Percentiles rank a stretch among this genome's conserved stretches.
These are phyloP conservation scores for Boletus semigastroideus DNA, from an alignment of 1,284 basidiomycete genomes.

Conservation along the genomic window DNA sequence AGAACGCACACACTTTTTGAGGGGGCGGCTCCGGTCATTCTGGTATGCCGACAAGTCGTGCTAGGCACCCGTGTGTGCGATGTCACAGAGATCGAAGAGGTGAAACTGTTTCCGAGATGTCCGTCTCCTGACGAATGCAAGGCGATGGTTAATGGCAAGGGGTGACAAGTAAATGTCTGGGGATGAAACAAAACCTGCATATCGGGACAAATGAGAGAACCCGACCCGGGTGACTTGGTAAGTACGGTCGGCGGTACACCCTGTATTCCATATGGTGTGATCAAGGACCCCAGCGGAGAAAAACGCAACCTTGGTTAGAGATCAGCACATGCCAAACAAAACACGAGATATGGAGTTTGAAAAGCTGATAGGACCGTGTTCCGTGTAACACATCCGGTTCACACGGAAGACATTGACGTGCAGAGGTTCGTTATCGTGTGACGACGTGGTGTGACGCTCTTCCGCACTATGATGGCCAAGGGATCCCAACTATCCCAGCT, in stretches of 20 bases:
- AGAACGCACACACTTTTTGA: neutral
- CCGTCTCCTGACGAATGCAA: neutral
- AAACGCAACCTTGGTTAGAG: too few relatives aligned
- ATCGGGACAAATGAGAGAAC: neutral
- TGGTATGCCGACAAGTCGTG: neutral
- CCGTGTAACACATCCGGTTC: too few relatives aligned
- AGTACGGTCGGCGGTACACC: neutral
- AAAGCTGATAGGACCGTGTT: too few relatives aligned
- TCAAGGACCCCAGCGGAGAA: neutral
- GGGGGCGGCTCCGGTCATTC: neutral
- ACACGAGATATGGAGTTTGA: too few relatives aligned
- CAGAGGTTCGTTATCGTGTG: too few relatives aligned
- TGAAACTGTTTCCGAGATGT: neutral
- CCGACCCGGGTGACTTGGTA: neutral
- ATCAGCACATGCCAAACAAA: too few relatives aligned
- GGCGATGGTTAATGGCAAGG: neutral
- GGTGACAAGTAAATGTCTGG: neutral
- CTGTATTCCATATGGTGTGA: neutral
- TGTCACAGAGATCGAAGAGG: neutral
- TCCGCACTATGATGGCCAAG: conserved; percentile 49
- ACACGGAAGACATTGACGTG: too few relatives aligned
- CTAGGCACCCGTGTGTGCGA: neutral
- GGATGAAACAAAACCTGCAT: too few relatives aligned
- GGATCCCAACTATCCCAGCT: conserved; percentile 86
- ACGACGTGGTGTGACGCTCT: conserved; percentile 5